Conservation (phyloP, 2,329 filamentous ascomycete species). For the Aspergillus udagawae region DNA sequence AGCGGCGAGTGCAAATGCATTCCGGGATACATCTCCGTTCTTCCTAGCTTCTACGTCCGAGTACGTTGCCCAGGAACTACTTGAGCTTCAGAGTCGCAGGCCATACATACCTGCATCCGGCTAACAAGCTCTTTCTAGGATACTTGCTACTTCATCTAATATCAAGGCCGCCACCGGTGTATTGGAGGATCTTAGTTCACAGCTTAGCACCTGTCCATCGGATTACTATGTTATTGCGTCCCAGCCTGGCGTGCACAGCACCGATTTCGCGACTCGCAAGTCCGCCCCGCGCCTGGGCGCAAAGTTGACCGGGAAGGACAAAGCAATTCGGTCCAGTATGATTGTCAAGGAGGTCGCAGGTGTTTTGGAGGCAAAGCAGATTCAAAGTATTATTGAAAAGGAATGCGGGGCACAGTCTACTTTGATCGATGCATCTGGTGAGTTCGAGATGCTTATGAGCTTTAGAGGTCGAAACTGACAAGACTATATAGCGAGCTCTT, state of each 20-base stretch:
- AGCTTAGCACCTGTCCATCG: conserved; percentile 65
- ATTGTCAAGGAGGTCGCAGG: conserved; percentile 53
- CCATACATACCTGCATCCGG: conserved; percentile 8
- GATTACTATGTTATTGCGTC: conserved; percentile 72
- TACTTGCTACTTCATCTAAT: conserved; percentile 37
- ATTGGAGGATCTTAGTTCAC: conserved; percentile 38
- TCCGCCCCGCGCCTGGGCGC: conserved; percentile 53
- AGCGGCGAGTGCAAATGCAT: conserved; percentile 62
- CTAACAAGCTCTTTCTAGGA: conserved; percentile 29
- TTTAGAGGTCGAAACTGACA: conserved; percentile 12
- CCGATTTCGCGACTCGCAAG: conserved; percentile 58
- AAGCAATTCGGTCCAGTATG: conserved; percentile 53
- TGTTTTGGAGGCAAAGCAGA: conserved; percentile 40
- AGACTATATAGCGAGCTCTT: conserved; percentile 33
- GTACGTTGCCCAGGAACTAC: conserved; percentile 50
- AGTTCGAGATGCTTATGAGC: conserved; percentile 15
- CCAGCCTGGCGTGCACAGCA: conserved; percentile 68
- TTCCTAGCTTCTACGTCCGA: conserved; percentile 78
- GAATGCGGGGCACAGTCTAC: conserved; percentile 46
- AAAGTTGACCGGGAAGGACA: conserved; percentile 45
- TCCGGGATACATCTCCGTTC: conserved; percentile 84
- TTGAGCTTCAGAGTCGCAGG: conserved; percentile 3
- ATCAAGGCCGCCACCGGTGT: conserved; percentile 44
- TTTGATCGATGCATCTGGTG: conserved; percentile 42
- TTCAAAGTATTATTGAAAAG: conserved; percentile 42